These are phyloP conservation scores for Stylonectria norvegica DNA, from an alignment of 2,329 filamentous ascomycete species.

Conservation along the genomic window DNA sequence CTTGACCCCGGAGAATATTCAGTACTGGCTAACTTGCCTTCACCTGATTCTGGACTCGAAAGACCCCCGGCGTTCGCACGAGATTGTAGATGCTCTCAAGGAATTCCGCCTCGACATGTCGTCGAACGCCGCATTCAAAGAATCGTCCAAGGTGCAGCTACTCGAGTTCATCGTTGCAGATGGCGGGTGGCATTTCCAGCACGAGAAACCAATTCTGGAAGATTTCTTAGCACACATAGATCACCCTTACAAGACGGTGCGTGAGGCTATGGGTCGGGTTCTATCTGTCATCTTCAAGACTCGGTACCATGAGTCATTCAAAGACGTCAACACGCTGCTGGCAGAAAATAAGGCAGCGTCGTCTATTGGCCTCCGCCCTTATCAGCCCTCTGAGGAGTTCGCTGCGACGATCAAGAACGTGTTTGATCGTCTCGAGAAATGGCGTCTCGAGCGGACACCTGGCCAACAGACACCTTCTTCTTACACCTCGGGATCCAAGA, in stretches of 20 bases:
- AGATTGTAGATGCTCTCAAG: constrained; percentile 77
- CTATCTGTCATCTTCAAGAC: constrained; percentile 87
- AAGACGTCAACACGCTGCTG: constrained; percentile 71
- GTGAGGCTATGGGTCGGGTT: constrained; percentile 89
- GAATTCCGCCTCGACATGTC: constrained; percentile 89
- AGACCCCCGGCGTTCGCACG: constrained; percentile 83
- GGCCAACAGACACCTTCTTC: constrained; percentile 91
- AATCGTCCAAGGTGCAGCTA: constrained; percentile 91
- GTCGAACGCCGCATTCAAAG: constrained; percentile 97
- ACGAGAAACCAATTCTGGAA: constrained; percentile 81
- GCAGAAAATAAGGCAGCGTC: constrained; percentile 75
- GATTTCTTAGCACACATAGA: constrained; percentile 90
- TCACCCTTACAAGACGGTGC: constrained; percentile 95
- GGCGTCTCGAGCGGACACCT: constrained; percentile 78
- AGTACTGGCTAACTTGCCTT: constrained; percentile 92
- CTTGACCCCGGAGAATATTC: constrained; percentile 90
- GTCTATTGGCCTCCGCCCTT: constrained; percentile 80
- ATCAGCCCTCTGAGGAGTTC: constrained; percentile 74
- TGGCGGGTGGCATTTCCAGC: constrained; percentile 92
- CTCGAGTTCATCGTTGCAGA: constrained; percentile 85
- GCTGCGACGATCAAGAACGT: constrained; percentile 66
- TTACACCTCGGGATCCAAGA: constrained; percentile 96
- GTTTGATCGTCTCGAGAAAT: constrained; percentile 76
- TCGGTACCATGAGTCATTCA: constrained; percentile 90
- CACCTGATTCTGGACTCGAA: constrained; percentile 85